Evolutionary conservation across 306 rosid genomes (phyloP).

Genomic region (Sindora glabra): DNA sequence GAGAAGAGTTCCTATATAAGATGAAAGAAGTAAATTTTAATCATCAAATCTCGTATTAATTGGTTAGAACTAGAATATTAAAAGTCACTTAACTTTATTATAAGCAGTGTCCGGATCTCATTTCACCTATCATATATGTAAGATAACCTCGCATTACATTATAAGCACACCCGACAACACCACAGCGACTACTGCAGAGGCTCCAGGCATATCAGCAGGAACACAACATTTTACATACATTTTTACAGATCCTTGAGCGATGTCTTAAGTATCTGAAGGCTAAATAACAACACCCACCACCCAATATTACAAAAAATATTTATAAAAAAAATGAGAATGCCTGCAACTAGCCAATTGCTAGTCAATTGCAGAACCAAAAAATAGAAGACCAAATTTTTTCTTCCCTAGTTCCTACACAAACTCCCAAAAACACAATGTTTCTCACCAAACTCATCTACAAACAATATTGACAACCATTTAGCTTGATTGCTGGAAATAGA

Average conservation of each 20-base stretch:
- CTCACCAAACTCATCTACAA: neutral
- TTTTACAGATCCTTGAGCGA: neutral
- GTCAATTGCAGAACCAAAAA: neutral
- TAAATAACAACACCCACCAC: neutral
- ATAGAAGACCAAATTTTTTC: neutral
- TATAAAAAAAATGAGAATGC: constrained; percentile 13
- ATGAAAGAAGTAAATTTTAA: too few species aligned
- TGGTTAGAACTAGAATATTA: too few species aligned
- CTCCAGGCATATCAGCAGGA: too few species aligned
- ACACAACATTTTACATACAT: neutral
- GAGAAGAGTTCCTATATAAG: too few species aligned
- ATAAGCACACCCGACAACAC: too few species aligned
- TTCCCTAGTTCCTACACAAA: constrained; percentile 1
- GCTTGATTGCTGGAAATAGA: constrained; percentile 39
- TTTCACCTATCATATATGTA: too few species aligned
- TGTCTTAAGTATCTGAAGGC: neutral
- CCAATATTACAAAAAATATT: constrained; percentile 8
- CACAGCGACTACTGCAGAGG: too few species aligned
- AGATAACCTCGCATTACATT: too few species aligned
- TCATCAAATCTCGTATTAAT: too few species aligned
- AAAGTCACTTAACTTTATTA: too few species aligned
- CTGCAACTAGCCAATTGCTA: neutral
- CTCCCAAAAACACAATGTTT: neutral
- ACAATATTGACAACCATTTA: constrained; percentile 3
- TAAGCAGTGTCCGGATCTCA: too few species aligned